Evolutionary conservation across 2,329 filamentous ascomycete genomes (phyloP).

Genomic region (Xylaria polymorpha): DNA sequence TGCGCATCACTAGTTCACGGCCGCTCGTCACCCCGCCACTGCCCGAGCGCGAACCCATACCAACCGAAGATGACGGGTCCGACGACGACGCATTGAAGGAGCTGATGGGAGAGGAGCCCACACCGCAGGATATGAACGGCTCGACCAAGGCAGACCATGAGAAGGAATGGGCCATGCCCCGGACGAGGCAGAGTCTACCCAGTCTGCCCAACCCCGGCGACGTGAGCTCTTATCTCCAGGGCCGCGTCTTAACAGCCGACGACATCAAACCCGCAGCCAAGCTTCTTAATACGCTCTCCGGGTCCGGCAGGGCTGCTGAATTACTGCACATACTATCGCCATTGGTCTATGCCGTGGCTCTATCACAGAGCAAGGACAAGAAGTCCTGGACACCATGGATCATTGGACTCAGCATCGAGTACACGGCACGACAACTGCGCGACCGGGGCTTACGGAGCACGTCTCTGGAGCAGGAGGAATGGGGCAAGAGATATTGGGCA

Average conservation of each 20-base stretch:
- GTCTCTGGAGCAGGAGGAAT: slow-evolving; percentile 87
- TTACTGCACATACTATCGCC: slow-evolving; percentile 92
- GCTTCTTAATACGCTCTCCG: slow-evolving; percentile 84
- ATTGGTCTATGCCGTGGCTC: slow-evolving; percentile 84
- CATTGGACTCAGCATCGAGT: slow-evolving; percentile 85
- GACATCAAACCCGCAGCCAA: slow-evolving; percentile 93
- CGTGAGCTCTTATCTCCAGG: slow-evolving; percentile 86
- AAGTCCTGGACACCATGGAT: slow-evolving; percentile 94
- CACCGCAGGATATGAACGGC: slow-evolving; percentile 55
- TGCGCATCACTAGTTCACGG: slow-evolving; percentile 84
- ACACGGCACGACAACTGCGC: slow-evolving; percentile 84
- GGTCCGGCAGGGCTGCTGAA: slow-evolving; percentile 80
- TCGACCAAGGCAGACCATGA: slow-evolving; percentile 64
- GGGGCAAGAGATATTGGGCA: slow-evolving; percentile 86
- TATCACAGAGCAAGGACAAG: slow-evolving; percentile 78
- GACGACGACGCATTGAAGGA: slow-evolving; percentile 57
- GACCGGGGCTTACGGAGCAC: slow-evolving; percentile 84
- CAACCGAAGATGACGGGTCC: slow-evolving; percentile 63
- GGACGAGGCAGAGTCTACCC: slow-evolving; percentile 87
- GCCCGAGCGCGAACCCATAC: slow-evolving; percentile 85
- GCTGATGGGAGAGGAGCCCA: slow-evolving; percentile 53
- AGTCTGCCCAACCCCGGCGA: slow-evolving; percentile 83
- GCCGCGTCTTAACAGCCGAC: slow-evolving; percentile 92
- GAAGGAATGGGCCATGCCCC: slow-evolving; percentile 89
- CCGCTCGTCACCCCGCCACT: slow-evolving; percentile 85